phyloP scores from a whole-genome alignment of 805 yeast genomes.

The Candida coleopterorum region DNA sequence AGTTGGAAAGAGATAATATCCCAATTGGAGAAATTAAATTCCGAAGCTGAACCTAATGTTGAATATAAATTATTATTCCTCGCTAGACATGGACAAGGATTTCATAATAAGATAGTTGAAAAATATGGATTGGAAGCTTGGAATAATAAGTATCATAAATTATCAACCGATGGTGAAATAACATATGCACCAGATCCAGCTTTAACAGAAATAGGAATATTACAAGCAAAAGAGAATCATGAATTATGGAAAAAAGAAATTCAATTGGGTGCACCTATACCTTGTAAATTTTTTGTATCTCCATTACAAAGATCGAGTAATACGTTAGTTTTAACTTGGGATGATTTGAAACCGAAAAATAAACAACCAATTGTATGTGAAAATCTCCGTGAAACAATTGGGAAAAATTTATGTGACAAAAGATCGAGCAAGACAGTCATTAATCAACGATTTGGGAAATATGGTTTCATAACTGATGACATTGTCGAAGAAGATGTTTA shows the following conservation, averaged over 20 bases:
- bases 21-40: conserved; percentile 33
- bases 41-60: conserved; percentile 29
- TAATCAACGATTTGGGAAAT: conserved; percentile 29
- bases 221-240: conserved; percentile 50
- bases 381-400: conserved; percentile 55
- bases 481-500: conserved; percentile 47
- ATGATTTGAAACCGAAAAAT: conserved; percentile 25
- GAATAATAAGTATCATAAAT: conserved; percentile 50
- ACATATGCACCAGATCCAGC: conserved; percentile 59
- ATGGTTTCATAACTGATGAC: conserved; percentile 40
- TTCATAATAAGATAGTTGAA: conserved; percentile 52
- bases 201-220: conserved; percentile 50
- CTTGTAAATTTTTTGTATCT: conserved; percentile 51
- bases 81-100: conserved; percentile 71
- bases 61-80: conserved; percentile 46
- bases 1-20: conserved; percentile 36
- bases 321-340: conserved; percentile 52
- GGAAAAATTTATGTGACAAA: conserved; percentile 57
- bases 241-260: conserved; percentile 41
- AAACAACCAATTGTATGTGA: conserved; percentile 36
- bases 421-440: conserved; percentile 40
- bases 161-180: conserved; percentile 51
- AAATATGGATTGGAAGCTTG: conserved; percentile 56
- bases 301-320: conserved; percentile 63
- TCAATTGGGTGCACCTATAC: conserved; percentile 49